A percentile compares a stretch with the other conserved stretches of the same genome.
Evolutionary conservation across 768 basidiomycete species (phyloP).

Genomic region (Pleurotus citrinopileatus): DNA sequence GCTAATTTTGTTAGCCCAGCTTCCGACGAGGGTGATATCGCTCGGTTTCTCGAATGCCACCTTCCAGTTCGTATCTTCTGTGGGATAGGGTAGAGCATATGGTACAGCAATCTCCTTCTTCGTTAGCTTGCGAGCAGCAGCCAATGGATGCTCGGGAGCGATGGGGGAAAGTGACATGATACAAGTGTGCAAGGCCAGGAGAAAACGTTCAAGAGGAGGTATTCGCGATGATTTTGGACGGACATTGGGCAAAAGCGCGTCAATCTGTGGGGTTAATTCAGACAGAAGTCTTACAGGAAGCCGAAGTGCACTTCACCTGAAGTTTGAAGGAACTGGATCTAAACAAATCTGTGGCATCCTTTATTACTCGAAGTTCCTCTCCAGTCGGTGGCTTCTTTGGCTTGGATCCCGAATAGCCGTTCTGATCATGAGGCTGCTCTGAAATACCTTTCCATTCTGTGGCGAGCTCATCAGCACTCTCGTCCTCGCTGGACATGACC

Average conservation of each 20-base stretch:
- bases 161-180: slow-evolving; percentile 59
- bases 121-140: slow-evolving; percentile 53
- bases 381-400: slow-evolving; percentile 59
- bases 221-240: slow-evolving; percentile 59
- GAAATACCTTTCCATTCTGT: slow-evolving; percentile 1
- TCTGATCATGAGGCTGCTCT: background rate
- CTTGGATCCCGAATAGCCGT: slow-evolving; percentile 21
- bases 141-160: slow-evolving; percentile 60
- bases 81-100: slow-evolving; percentile 66
- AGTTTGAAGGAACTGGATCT: slow-evolving; percentile 82
- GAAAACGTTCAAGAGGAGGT: slow-evolving; percentile 63
- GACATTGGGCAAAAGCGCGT: slow-evolving; percentile 75
- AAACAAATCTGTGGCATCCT: slow-evolving; percentile 72
- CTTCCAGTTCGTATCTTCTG: slow-evolving; percentile 85
- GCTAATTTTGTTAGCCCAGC: slow-evolving; percentile 78
- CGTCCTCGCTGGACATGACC: background rate
- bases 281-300: background rate
- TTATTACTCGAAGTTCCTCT: slow-evolving; percentile 67
- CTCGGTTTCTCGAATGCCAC: slow-evolving; percentile 76
- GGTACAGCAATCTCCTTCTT: slow-evolving; percentile 62
- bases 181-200: slow-evolving; percentile 64
- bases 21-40: slow-evolving; percentile 78
- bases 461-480: background rate
- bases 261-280: slow-evolving; percentile 48
- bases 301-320: slow-evolving; percentile 46